Conservation (phyloP, 805 yeast genomes). For the Pichia cabralensis region DNA sequence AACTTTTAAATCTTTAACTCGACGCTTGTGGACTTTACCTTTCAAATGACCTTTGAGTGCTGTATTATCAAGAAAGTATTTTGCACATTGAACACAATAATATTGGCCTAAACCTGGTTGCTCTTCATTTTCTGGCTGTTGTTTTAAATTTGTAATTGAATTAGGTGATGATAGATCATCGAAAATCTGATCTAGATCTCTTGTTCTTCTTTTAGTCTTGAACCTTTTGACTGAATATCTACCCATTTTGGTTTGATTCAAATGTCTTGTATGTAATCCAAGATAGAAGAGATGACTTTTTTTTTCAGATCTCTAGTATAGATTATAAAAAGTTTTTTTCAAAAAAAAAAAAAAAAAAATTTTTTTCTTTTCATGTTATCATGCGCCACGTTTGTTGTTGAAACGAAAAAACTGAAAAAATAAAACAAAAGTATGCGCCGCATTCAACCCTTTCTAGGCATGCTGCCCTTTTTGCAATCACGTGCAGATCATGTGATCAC, state of each 20-base stretch:
- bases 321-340: neutral
- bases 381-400: no score
- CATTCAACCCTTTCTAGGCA: no score
- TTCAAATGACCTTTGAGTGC: slow-evolving; percentile 66
- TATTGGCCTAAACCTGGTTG: slow-evolving; percentile 92
- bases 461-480: no score
- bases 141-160: slow-evolving; percentile 53
- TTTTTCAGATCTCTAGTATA: slow-evolving; percentile 2
- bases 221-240: slow-evolving; percentile 78
- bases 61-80: slow-evolving; percentile 70
- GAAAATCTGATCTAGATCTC: slow-evolving; percentile 76
- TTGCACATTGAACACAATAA: slow-evolving; percentile 91
- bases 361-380: neutral
- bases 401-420: neutral
- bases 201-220: slow-evolving; percentile 80
- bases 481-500: no score
- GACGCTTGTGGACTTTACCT: slow-evolving; percentile 76
- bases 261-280: no score
- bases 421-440: neutral
- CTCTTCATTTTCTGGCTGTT: slow-evolving; percentile 81
- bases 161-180: slow-evolving; percentile 60
- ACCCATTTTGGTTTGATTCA: slow-evolving; percentile 68
- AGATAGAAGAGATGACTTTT: no score
- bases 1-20: slow-evolving; percentile 63
- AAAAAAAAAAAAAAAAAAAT: neutral